phyloP scores from a whole-genome alignment of 345 rosid genomes.

The Gynandropsis gynandra region DNA sequence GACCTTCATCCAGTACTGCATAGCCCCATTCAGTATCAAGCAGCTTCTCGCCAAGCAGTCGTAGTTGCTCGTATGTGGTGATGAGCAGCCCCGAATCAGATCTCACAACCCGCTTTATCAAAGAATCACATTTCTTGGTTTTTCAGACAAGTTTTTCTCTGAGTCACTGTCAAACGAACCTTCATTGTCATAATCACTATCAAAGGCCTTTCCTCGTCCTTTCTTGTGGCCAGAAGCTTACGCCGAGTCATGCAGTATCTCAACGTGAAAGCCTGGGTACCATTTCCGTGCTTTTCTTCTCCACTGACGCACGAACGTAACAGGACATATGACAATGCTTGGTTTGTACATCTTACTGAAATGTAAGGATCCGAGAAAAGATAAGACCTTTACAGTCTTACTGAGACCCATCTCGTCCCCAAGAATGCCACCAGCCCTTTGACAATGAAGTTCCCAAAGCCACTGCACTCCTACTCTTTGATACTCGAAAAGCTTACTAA shows the following conservation, averaged over 20 bases:
- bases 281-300: conserved; percentile 87
- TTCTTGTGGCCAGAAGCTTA: conserved; percentile 42
- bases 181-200: conserved; percentile 70
- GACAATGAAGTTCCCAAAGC: too few species aligned
- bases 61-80: conserved; percentile 91
- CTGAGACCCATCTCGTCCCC: conserved; percentile 99
- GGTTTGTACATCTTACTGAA: too few species aligned
- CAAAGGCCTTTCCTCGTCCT: conserved; percentile 40
- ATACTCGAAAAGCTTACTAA: too few species aligned
- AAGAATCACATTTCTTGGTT: conserved; percentile 68
- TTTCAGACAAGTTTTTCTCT: conserved; percentile 41
- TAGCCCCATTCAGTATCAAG: conserved; percentile 93
- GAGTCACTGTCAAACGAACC: conserved; percentile 55
- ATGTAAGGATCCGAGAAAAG: conserved; percentile 94
- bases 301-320: conserved; percentile 90
- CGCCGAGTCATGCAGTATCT: conserved; percentile 89
- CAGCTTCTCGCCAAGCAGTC: conserved; percentile 68
- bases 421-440: conserved; percentile 94
- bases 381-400: conserved; percentile 84
- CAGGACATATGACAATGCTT: conserved; percentile 91
- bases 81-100: conserved; percentile 76
- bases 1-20: too few species aligned
- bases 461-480: too few species aligned
- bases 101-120: conserved; percentile 69
- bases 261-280: conserved; percentile 70